Percentiles rank a stretch among this genome's conserved stretches.
Evolutionary conservation across 2,329 filamentous ascomycete genomes (phyloP).

Genomic region (Alternaria incomplexa): DNA sequence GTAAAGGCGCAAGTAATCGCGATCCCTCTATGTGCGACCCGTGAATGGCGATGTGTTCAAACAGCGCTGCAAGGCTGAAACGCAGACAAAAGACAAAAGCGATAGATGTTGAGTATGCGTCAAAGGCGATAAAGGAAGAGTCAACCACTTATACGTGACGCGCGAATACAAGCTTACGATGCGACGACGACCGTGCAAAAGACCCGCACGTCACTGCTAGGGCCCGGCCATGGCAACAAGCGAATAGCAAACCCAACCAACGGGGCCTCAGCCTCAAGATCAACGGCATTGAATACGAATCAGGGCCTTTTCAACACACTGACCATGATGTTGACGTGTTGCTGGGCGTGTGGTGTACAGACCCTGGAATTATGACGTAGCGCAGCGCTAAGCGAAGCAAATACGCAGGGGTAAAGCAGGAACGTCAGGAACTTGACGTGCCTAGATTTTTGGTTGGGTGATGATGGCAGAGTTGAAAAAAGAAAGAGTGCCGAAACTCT

Average conservation of each 20-base stretch:
- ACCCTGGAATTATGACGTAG: conserved; percentile 23
- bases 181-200: not conserved
- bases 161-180: conserved; percentile 2
- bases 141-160: conserved; percentile 11
- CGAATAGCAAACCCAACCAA: conserved; percentile 15
- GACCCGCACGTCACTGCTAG: conserved; percentile 12
- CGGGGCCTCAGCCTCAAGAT: conserved; percentile 29
- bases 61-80: not conserved
- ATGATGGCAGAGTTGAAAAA: not conserved
- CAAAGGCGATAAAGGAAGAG: not conserved
- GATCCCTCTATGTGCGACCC: not conserved
- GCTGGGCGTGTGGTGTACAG: conserved; percentile 12
- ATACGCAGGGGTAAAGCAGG: conserved; percentile 24
- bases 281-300: conserved; percentile 5
- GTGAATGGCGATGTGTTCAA: not conserved
- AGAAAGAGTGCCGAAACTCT: not conserved
- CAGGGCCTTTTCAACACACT: conserved; percentile 16
- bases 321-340: conserved; percentile 30
- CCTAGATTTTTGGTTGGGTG: not conserved
- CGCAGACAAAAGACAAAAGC: conserved; percentile 6
- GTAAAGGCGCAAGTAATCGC: not conserved
- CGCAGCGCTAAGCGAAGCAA: conserved; percentile 12
- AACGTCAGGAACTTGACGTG: conserved; percentile 2
- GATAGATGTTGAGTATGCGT: not conserved
- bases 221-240: conserved; percentile 16